These are phyloP conservation scores for Prinsepia uniflora DNA, from an alignment of 306 rosid species.

Conservation along the genomic window DNA sequence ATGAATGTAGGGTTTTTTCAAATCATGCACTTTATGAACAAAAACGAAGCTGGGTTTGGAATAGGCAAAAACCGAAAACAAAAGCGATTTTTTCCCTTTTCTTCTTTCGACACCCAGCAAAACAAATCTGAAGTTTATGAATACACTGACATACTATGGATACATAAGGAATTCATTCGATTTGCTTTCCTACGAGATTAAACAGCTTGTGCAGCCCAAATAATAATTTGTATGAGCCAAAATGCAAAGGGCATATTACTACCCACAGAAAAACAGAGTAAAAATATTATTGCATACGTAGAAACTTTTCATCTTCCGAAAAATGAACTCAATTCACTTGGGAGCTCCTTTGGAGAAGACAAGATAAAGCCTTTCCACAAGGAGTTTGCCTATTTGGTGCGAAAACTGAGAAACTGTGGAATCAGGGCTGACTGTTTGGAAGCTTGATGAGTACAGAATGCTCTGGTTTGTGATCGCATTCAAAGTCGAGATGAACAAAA, in stretches of 20 bases:
- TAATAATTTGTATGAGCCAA: neutral
- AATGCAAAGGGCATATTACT: neutral
- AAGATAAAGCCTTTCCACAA: neutral
- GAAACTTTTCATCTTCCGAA: neutral
- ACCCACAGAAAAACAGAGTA: neutral
- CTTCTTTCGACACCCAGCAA: neutral
- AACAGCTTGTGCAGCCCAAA: neutral
- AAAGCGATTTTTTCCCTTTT: neutral
- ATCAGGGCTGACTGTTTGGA: constrained; percentile 51
- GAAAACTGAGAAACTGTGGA: neutral
- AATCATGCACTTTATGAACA: neutral
- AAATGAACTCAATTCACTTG: neutral
- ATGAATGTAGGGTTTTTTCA: neutral
- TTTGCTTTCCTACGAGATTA: neutral
- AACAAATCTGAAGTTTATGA: neutral
- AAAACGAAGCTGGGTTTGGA: no score
- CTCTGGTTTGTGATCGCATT: constrained; percentile 94
- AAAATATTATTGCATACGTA: neutral
- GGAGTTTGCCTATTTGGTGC: neutral
- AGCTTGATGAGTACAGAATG: constrained; percentile 68
- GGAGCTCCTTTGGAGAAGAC: neutral
- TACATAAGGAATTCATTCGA: neutral
- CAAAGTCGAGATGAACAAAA: constrained; percentile 94
- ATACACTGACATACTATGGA: no score
- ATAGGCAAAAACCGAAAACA: neutral